Base-by-base conservation (phyloP, 192 early-diverging fungal genomes). In the Diversispora epigaea region DNA sequence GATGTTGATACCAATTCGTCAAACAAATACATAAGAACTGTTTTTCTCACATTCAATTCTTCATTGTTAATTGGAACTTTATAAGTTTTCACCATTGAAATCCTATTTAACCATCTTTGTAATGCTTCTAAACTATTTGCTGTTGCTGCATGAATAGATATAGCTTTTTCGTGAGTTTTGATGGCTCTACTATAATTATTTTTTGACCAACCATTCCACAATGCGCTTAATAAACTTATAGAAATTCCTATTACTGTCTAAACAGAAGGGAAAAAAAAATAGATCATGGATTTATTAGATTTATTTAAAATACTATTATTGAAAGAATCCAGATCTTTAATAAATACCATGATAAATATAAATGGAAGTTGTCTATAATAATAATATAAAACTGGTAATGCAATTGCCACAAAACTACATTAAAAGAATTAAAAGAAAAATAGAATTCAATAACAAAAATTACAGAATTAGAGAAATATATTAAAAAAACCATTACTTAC, bases 1-100 rank as follows among this genome's bases (percentile, higher is more conserved):
- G 41, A 32, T 9, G 62, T n/a, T n/a, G 62, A 64, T 8, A 64
- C 62, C 17, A 64, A n/a, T n/a, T 64, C 62, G 43, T 64, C 62
- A 64, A 64, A 64, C 14, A 64, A 41, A 21, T 45, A 64, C 17
- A 17, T 44, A n/a, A 64, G 43, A 8, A 43, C 15, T 9, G 2
- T 17, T 43, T 64, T 64, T 64, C 62, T 64, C 3, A 32, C 39
- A 44, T 39, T 43, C 14, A 64, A 41, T 43, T 64, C 62, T 4
- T 64, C 17, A 44, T 64, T 44, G 43, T 64, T 64, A 32, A 64
- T 64, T 64, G 62, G 62, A 43, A 64, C n/a, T 64, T 44, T 64
- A 64, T 40, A 64, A 44, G 17, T 64, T 44, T 44, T 21, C 32
- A 64, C 62, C 9, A 64, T 43, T 8, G 62, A 64, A 64, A 64